Conservation (phyloP, 352 stramenopile genomes). For the Aphanomyces stellatus region DNA sequence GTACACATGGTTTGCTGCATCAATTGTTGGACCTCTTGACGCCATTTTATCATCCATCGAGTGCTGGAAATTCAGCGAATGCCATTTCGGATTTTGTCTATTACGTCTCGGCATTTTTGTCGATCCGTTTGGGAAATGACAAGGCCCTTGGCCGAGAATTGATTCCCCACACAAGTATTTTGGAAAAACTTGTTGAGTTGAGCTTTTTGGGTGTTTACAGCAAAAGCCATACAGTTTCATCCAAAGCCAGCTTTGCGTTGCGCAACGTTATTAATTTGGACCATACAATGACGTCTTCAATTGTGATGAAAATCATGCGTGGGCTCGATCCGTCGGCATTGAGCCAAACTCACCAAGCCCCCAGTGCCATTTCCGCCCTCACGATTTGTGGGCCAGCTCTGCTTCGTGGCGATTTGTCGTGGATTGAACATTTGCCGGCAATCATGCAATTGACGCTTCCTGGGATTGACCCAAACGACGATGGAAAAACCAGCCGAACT, state of each 20-base stretch:
- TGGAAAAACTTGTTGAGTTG: conserved; percentile 45
- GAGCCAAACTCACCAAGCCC: conserved; percentile 63
- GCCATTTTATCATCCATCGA: conserved; percentile 68
- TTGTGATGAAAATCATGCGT: conserved; percentile 67
- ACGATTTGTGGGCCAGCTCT: conserved; percentile 49
- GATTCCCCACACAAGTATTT: conserved; percentile 20
- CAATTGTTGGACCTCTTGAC: conserved; percentile 50
- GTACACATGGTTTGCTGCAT: conserved; percentile 40
- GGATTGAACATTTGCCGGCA: conserved; percentile 50
- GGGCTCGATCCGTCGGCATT: conserved; percentile 53
- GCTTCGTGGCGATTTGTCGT: conserved; percentile 48
- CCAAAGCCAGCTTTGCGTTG: conserved; percentile 61
- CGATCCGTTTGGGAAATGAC: conserved; percentile 42
- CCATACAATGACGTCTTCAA: conserved; percentile 26
- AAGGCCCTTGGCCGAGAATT: conserved; percentile 23
- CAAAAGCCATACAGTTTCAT: conserved; percentile 49
- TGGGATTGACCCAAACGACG: conserved; percentile 68
- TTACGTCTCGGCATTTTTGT: conserved; percentile 42
- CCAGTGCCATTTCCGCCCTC: conserved; percentile 59
- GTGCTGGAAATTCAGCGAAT: conserved; percentile 48
- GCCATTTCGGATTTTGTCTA: conserved; percentile 44
- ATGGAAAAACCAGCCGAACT: conserved; percentile 61
- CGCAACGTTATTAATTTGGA: conserved; percentile 58
- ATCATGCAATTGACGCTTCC: conserved; percentile 53
- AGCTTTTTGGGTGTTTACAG: conserved; percentile 65